Conservation (phyloP, 441 rosid species). For the Capsella rubella region DNA sequence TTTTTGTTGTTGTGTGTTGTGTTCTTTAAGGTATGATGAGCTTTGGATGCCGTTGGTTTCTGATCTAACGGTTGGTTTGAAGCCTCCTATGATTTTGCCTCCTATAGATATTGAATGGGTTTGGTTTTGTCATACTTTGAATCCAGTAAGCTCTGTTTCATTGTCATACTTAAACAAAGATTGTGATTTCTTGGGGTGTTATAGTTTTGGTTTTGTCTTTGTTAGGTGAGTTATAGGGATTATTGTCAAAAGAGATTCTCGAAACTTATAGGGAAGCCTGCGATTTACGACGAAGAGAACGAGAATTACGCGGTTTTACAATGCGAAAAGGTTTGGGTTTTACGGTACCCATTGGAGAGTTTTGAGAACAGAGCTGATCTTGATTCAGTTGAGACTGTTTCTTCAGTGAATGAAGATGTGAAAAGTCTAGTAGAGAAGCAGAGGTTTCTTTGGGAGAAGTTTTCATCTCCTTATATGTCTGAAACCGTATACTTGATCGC, state of each 20-base stretch:
- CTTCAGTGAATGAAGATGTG: conserved; percentile 50
- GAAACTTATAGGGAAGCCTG: conserved; percentile 72
- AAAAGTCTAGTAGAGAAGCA: conserved; percentile 59
- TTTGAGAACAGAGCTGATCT: conserved; percentile 71
- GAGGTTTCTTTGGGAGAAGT: conserved; percentile 52
- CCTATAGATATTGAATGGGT: conserved; percentile 96
- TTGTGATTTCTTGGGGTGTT: background rate
- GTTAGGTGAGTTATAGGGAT: conserved; percentile 64
- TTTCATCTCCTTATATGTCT: conserved; percentile 68
- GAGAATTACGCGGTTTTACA: conserved; percentile 81
- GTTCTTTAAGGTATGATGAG: conserved; percentile 72
- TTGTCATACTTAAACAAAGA: background rate
- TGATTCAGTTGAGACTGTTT: conserved; percentile 37
- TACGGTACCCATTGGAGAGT: conserved; percentile 64
- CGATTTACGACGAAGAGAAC: conserved; percentile 72
- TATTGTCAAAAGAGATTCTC: conserved; percentile 83
- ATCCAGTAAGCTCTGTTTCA: conserved; percentile 58
- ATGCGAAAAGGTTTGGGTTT: conserved; percentile 68
- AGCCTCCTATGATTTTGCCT: conserved; percentile 75
- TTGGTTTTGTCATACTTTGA: conserved; percentile 92
- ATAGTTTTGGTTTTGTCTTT: conserved; percentile 6
- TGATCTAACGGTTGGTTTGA: conserved; percentile 68
- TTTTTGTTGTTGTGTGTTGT: background rate
- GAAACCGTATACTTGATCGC: conserved; percentile 79
- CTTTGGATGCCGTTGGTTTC: conserved; percentile 94